phyloP scores from a whole-genome alignment of 2,329 filamentous ascomycete genomes.

The Aspergillus persii region DNA sequence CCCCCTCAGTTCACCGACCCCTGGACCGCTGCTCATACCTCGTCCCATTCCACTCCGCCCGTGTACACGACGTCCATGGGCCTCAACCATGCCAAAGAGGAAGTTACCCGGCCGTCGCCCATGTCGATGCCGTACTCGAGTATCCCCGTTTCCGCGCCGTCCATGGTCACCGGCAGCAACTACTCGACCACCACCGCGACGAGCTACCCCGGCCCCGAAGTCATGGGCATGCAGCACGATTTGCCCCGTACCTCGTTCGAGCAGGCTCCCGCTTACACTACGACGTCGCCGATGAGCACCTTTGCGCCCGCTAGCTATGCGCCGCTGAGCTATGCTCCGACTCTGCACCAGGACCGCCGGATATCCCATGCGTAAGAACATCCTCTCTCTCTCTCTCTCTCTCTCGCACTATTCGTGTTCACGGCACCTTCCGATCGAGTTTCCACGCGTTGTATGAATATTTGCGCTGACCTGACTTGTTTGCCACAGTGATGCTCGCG shows the following conservation, averaged over 20 bases:
- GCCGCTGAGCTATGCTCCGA: constrained; percentile 69
- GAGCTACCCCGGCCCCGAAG: constrained; percentile 60
- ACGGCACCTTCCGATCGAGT: not conserved
- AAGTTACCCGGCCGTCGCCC: constrained; percentile 56
- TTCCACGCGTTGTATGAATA: not conserved
- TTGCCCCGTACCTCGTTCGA: constrained; percentile 72
- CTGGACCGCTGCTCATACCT: constrained; percentile 65
- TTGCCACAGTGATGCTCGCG: constrained; percentile 33
- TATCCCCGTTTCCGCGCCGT: constrained; percentile 69
- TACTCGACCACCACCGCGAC: constrained; percentile 56
- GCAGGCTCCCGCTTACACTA: constrained; percentile 65
- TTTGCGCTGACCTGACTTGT: constrained; percentile 15
- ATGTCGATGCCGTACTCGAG: constrained; percentile 69
- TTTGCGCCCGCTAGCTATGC: constrained; percentile 72
- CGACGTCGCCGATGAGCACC: constrained; percentile 68
- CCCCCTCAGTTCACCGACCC: constrained; percentile 83
- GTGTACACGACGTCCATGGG: constrained; percentile 58
- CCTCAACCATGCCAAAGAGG: constrained; percentile 58
- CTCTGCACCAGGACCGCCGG: constrained; percentile 62
- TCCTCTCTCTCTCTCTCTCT: not conserved
- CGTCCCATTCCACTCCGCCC: constrained; percentile 62
- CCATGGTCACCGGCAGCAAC: constrained; percentile 68
- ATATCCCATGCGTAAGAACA: constrained; percentile 80
- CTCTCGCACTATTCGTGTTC: not conserved
- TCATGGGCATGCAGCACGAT: constrained; percentile 73